Conservation (phyloP, 352 stramenopile genomes). For the Pythium phragmiticola region DNA sequence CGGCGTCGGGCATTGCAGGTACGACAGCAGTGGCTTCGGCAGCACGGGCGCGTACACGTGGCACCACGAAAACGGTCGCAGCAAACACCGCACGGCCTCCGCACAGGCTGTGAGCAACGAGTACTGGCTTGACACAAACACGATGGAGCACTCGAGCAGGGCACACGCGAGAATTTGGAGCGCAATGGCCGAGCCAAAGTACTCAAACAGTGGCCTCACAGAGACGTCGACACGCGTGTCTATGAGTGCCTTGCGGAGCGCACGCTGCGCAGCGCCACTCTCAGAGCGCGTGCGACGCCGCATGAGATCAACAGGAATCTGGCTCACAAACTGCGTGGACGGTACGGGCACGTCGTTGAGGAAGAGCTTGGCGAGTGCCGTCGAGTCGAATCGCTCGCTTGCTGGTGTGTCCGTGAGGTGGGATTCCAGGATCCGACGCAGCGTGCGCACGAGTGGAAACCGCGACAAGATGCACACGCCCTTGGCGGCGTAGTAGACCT, state of each 20-base stretch:
- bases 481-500: constrained; percentile 54
- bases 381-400: constrained; percentile 45
- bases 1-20: constrained; percentile 88
- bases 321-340: constrained; percentile 25
- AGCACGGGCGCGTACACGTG: constrained; percentile 89
- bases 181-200: constrained; percentile 63
- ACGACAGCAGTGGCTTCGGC: constrained; percentile 80
- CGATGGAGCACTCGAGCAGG: constrained; percentile 84
- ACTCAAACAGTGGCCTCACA: constrained; percentile 61
- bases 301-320: constrained; percentile 31
- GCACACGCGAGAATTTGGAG: constrained; percentile 80
- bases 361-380: constrained; percentile 46
- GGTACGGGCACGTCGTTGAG: constrained; percentile 17
- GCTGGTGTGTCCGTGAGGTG: constrained; percentile 27
- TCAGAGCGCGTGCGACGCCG: constrained; percentile 35
- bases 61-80: constrained; percentile 88
- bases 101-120: constrained; percentile 79
- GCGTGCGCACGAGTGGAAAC: constrained; percentile 56
- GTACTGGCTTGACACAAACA: constrained; percentile 83
- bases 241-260: constrained; percentile 32
- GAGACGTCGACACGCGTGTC: constrained; percentile 67
- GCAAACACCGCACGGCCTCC: constrained; percentile 80
- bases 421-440: constrained; percentile 55
- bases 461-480: constrained; percentile 69
- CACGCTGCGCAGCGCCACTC: constrained; percentile 40